Base-by-base conservation (phyloP, 192 early-diverging fungal genomes). In the Coemansia sp. region DNA sequence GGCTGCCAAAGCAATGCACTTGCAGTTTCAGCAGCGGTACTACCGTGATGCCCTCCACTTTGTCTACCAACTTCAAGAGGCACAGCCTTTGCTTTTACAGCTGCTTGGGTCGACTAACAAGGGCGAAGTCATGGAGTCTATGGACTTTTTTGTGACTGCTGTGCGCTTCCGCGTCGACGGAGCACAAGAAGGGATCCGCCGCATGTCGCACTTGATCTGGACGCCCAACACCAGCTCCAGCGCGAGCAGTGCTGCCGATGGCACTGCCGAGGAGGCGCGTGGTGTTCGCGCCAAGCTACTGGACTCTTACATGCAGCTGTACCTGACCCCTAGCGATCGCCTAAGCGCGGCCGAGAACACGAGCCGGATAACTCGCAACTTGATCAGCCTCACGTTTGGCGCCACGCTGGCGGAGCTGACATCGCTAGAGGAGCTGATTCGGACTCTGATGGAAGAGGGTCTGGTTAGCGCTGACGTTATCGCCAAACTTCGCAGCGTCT, bases 201-300 rank as follows among this genome's bases (percentile, higher is more conserved):
- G 87, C 66, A 99, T 99, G 96, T 85, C 95, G 10, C 96, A 98
- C 73, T 90, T 98, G 46, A 90, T 99, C 20, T 99, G 90, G 90
- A 88, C 85, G 62, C 86, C 87, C 40, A 84, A 88, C 24, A 88
- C 83, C 33, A 82, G 78, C 42, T 64, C 63, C 65, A 68, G 53
- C 64, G 46, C 50, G 18, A 43, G 51, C 43, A 58, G 57, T 43
- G 40, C 2, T 21, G 59, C 36, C 40, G 79, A 73, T 14, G 74
- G 70, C 60, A 26, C 42, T n/a, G 37, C 62, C 4, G 90, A 92
- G 71, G 89, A 92, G 62, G 87, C 86, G 0, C 90, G 89, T 26
- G 86, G 90, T 34, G 84, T 91, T 14, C 87, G 88, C 9, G 80
- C 87, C 36, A 87, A 92, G 60, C 76, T 97, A 35, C 71, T 97